Base-by-base conservation (phyloP, 2,329 filamentous ascomycete genomes). In the Penicillium sp. region DNA sequence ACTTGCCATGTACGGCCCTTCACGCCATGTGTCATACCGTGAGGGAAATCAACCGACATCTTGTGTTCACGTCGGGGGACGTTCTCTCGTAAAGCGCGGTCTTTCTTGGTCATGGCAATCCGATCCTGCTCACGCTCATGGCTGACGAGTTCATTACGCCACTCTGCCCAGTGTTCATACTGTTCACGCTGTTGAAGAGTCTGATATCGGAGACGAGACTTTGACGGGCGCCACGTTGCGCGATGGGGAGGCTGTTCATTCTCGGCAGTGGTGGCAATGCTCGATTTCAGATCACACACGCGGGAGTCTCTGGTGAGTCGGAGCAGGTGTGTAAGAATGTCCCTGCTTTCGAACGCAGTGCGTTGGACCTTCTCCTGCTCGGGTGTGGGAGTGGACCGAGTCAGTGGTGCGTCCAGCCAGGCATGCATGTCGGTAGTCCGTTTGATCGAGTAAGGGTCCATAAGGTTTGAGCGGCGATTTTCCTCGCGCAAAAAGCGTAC, bases 401-500 rank as follows among this genome's bases (percentile, higher is more conserved):
- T 57, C 27, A 73, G 65, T 3, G 70, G 70, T 18, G 68, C 63
- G 50, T 71, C 67, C 13, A 75, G 66, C 73, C 73, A 75, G 29
- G 66, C 62, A 51, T 72, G 63, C 52, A 71, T 58, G 32, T 69
- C 67, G 8, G 64, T 65, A 8, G 66, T 66, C 43, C 66, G 62
- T 50, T 71, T 68, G 29, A 72, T 58, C 9, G 70, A 71, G 54
- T 69, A 71, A 3, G 70, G 69, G 47, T 72, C 68, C 40, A 70
- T 63, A 24, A 70, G 60, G 42, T 63, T 70, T 24, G 63, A 57
- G 26, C 68, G 69, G 26, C 68, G 66, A 49, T 72, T 74, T 43
- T 75, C 73, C 45, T 71, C 67, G 32, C 71, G 70, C 6, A 75
- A 58, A 56, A 69, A 74, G 41, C 73, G 70, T 5, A 75, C 68